Base-by-base conservation (phyloP, 2,329 filamentous ascomycete genomes). In the Rhinocladiella similis region DNA sequence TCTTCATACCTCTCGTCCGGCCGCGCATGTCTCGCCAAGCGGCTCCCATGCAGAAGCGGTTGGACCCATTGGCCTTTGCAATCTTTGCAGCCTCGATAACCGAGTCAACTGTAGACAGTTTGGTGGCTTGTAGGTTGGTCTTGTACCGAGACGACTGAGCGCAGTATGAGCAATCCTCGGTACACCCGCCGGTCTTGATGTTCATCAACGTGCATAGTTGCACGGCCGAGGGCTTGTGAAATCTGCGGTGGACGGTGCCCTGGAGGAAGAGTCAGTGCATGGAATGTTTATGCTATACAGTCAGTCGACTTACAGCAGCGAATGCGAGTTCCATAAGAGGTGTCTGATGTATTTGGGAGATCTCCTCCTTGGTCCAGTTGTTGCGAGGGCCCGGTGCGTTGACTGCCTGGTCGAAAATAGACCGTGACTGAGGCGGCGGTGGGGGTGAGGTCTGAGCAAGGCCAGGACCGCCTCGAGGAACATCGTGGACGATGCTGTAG, bases 121-220 rank as follows among this genome's bases (percentile, higher is more conserved):
- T 89, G 60, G 88, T 89, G 10, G 91, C 89, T 69, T 90, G 83
- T 29, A 96, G 81, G 6, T 90, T 90, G 3, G 91, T 86, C 64
- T 79, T 74, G 80, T 96, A 88, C 22, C 89, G 87, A 5, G 89
- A 91, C 3, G 91, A 92, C 73, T 96, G 91, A 2, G 91, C 89
- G 72, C 91, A 96, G 83, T 96, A 96, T 20, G 88, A 90, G 76
- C 91, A 96, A 74, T 96, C 91, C 73, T 96, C 91, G 65, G 85
- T 91, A 75, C 91, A 96, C 47, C 91, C 91, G 53, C 91, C 91
- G 7, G 90, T 95, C 72, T 96, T 96, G 79, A 96, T 96, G 79
- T 95, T 96, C 89, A 96, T 95, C 56, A 96, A 80, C 0, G 91
- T 96, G 77, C 91, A 96, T 74, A 96, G 88, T 74, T 96, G 91